Conservation (phyloP, 2,329 filamentous ascomycete genomes). For the Fusarium tuaranense region DNA sequence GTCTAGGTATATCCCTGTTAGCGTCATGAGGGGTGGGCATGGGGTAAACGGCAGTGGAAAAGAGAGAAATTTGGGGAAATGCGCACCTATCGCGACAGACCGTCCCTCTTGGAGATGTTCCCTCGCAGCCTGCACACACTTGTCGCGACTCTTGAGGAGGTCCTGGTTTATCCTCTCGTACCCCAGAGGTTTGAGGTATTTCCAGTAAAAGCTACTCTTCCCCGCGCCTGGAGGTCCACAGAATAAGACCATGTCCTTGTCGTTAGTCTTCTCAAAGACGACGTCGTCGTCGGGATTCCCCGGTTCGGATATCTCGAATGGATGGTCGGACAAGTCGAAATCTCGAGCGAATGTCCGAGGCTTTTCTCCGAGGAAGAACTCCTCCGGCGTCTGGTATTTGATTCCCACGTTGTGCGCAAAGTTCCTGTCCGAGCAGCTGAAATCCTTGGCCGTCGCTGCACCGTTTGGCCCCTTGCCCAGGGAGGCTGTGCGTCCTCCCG, state of each 20-base stretch:
- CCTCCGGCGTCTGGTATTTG: constrained; percentile 86
- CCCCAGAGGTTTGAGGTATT: constrained; percentile 78
- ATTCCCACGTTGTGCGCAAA: constrained; percentile 89
- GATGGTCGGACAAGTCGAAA: constrained; percentile 76
- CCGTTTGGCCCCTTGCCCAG: constrained; percentile 38
- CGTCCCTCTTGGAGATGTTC: constrained; percentile 72
- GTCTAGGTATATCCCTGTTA: constrained; percentile 65
- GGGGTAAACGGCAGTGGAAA: constrained; percentile 18
- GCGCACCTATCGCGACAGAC: constrained; percentile 82
- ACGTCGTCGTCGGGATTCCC: constrained; percentile 43
- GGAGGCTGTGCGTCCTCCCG: constrained; percentile 69
- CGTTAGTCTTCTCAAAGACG: constrained; percentile 70
- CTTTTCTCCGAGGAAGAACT: constrained; percentile 82
- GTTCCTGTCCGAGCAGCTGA: constrained; percentile 78
- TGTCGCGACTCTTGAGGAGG: constrained; percentile 78
- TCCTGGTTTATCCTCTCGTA: constrained; percentile 95
- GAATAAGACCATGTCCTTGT: constrained; percentile 83
- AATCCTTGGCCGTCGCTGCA: constrained; percentile 62
- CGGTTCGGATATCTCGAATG: constrained; percentile 43
- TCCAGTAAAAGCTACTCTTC: constrained; percentile 92
- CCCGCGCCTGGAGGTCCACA: constrained; percentile 91
- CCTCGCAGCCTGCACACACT: constrained; percentile 78
- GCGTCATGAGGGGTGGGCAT: constrained; percentile 24
- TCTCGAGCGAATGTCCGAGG: constrained; percentile 74
- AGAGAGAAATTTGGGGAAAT: constrained; percentile 34